Conservation (phyloP, 495 filamentous ascomycete genomes). For the Penicillium paxilli region DNA sequence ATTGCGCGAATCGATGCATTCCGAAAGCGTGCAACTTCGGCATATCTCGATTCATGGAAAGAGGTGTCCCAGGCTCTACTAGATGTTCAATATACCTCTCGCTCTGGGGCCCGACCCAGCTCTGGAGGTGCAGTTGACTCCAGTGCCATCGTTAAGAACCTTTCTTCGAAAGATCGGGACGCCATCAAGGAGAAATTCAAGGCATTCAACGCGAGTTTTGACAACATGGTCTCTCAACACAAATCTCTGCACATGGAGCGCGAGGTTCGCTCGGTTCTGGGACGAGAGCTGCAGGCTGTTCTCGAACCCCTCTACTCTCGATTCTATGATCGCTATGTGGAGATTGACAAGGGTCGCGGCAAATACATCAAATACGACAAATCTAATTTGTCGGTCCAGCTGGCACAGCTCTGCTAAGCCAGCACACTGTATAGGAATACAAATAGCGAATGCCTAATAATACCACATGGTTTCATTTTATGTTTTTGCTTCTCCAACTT, state of each 20-base stretch:
- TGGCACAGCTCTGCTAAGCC: constrained; percentile 39
- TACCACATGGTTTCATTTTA: too few species aligned
- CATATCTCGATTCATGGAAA: constrained; percentile 87
- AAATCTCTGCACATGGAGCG: constrained; percentile 80
- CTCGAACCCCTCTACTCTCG: constrained; percentile 92
- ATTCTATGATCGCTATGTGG: constrained; percentile 97
- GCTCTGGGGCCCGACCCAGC: constrained; percentile 57
- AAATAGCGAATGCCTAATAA: neutral
- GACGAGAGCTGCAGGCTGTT: constrained; percentile 80
- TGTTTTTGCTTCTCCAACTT: too few species aligned
- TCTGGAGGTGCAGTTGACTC: constrained; percentile 71
- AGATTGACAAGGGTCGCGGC: constrained; percentile 92
- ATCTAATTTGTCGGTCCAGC: constrained; percentile 48
- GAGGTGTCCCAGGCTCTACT: constrained; percentile 82
- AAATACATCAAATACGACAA: constrained; percentile 99
- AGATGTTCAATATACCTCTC: constrained; percentile 89
- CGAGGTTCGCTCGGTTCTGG: constrained; percentile 77
- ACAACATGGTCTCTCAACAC: constrained; percentile 80
- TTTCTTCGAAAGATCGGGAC: constrained; percentile 88
- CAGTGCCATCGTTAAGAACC: constrained; percentile 74
- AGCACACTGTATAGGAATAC: neutral
- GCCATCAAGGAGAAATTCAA: constrained; percentile 95
- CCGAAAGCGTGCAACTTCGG: constrained; percentile 78
- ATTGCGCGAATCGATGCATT: constrained; percentile 71
- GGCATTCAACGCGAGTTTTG: constrained; percentile 87